Evolutionary conservation across 495 filamentous ascomycete species (phyloP).

Genomic region (Choiromyces venosus): DNA sequence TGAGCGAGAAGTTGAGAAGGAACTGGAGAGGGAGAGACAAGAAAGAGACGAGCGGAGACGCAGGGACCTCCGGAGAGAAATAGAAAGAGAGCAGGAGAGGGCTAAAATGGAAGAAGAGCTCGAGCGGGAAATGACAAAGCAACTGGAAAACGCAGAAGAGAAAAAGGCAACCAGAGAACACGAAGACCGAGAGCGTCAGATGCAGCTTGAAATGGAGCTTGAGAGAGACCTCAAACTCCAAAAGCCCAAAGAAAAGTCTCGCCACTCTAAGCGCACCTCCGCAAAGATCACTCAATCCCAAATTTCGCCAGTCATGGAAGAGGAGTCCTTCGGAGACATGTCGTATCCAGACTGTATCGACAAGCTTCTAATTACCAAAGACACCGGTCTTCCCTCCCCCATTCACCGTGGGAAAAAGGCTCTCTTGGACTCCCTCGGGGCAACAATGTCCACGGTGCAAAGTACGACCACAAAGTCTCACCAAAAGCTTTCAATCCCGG

Average conservation of each 20-base stretch:
- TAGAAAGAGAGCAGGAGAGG: not conserved
- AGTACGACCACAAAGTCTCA: not conserved
- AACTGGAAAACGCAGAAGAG: not conserved
- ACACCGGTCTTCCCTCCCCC: not conserved
- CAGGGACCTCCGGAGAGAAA: not conserved
- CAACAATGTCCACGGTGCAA: not conserved
- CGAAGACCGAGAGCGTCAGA: not conserved
- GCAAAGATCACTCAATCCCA: not conserved
- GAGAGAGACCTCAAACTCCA: not conserved
- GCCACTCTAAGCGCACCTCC: not conserved
- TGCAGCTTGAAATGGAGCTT: not conserved
- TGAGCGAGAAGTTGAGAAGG: not conserved
- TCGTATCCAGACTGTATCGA: not conserved
- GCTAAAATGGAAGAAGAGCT: not conserved
- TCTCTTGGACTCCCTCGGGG: not conserved
- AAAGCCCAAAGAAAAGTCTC: not conserved
- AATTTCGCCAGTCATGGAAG: not conserved
- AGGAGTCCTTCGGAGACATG: not conserved
- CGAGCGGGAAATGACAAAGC: not conserved
- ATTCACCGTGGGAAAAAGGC: not conserved
- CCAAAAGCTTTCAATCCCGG: not conserved
- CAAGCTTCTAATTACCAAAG: not conserved
- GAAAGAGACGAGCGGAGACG: not conserved
- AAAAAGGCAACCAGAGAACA: not conserved
- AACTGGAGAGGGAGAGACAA: not conserved